Percentiles rank a stretch among this genome's conserved stretches.
These are phyloP conservation scores for Hippophae rhamnoides DNA, from an alignment of 306 rosid species.

Conservation along the genomic window DNA sequence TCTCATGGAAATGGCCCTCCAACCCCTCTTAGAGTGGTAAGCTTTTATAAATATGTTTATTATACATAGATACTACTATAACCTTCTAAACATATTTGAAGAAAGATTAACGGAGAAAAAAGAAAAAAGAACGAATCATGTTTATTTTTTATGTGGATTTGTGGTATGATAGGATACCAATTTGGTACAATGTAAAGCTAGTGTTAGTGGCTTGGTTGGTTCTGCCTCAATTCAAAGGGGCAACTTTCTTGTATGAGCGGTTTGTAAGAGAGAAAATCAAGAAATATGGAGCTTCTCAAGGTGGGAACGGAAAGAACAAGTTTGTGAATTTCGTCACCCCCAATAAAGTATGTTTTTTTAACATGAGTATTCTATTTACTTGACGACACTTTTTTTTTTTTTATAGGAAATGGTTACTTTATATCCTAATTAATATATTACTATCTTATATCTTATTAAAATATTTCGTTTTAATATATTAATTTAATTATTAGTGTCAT, in stretches of 20 bases:
- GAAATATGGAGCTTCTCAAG: conserved; percentile 30
- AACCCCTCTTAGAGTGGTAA: conserved; percentile 52
- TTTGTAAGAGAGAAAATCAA: conserved; percentile 48
- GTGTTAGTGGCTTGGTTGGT: conserved; percentile 75
- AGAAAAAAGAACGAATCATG: not conserved
- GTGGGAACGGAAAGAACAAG: conserved; percentile 39
- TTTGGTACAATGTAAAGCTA: conserved; percentile 65
- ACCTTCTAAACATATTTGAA: too few relatives aligned
- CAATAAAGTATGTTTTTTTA: conserved; percentile 34
- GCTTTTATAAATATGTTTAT: not conserved
- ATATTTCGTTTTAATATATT: too few relatives aligned
- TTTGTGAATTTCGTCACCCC: conserved; percentile 37
- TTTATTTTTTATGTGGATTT: not conserved
- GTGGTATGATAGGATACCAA: conserved; percentile 47
- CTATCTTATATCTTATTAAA: too few relatives aligned
- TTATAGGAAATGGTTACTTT: too few relatives aligned
- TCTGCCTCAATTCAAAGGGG: conserved; percentile 83
- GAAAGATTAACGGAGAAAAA: not conserved
- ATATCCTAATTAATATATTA: too few relatives aligned
- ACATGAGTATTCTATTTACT: too few relatives aligned
- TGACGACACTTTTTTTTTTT: too few relatives aligned
- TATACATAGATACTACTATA: not conserved
- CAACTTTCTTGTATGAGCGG: conserved; percentile 73
- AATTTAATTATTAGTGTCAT: too few relatives aligned
- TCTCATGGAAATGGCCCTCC: conserved; percentile 66